Base-by-base conservation (phyloP, 257 asterid genomes). In the Mitragyna speciosa region DNA sequence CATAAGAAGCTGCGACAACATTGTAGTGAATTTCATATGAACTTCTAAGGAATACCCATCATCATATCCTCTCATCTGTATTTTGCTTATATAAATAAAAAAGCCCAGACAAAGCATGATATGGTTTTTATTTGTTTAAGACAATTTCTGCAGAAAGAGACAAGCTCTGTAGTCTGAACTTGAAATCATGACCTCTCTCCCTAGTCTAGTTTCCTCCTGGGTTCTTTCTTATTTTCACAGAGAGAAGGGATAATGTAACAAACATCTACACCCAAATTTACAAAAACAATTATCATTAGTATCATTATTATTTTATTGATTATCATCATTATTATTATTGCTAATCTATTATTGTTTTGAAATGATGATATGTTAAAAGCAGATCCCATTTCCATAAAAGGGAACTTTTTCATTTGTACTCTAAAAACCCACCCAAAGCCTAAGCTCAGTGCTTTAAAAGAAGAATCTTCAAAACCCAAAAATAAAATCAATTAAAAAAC, bases 81-180 rank as follows among this genome's bases (percentile, higher is more conserved):
- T 92, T 90, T 81, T 84, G 84, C 66, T 85, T 85, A 81, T 72
- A 77, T 80, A 84, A 78, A 87, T 41, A 80, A 83, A 87, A 83
- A 73, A 76, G 90, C 67, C 84, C 89, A 89, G 92, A 92, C 93
- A 91, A 88, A 84, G 90, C 92, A 94, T 85, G 96, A 91, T 89
- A 89, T 89, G 93, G 84, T 90, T 83, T 89, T 84, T 82, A 85
- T 88, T 89, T 89, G 78, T 90, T 92, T 87, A 88, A 83, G 88
- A 76, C 90, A 90, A 89, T 74, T 85, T 83, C 89, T 80, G 87
- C 86, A 83, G 76, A 76, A 88, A 83, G 85, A 86, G 94, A 92
- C 97, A 93, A 86, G 87, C 81, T 88, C 90, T 91, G 89, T 86
- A 87, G 83, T 91, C 93, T 89, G 89, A 87, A 88, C 89, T 87